Base-by-base conservation (phyloP, 2,329 filamentous ascomycete species). In the Ophiostoma tasmaniense region DNA sequence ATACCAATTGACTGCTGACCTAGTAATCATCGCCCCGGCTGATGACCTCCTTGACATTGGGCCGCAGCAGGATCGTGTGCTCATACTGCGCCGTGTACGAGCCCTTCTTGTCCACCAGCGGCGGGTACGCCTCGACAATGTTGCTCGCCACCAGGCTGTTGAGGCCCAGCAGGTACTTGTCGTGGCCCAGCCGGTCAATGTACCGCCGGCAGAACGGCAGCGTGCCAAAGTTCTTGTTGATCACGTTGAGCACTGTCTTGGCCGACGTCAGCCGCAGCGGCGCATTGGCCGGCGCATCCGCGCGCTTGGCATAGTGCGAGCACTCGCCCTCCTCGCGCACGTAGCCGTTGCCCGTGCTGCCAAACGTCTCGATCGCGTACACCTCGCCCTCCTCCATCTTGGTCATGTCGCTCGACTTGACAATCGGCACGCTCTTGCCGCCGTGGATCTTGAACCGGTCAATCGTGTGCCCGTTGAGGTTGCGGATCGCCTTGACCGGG, bases 361-460 rank as follows among this genome's bases (percentile, higher is more conserved):
- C 94, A 78, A 97, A 97, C 0, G 93, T 97, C 82, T 97, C 93
- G 74, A 97, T 96, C 73, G 93, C 93, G 78, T 96, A 98, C 22
- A 93, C 89, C 76, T 98, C 93, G 59, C 93, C 93, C 80, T 97
- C 94, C 81, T 97, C 93, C 94, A 98, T 98, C 84, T 96, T 97
- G 67, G 92, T 96, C 77, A 89, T 88, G 76, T 96, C 92, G 71
- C 87, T 86, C 71, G 88, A 89, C 82, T 96, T 96, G 72, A 97
- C 92, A 75, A 97, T 97, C 0, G 93, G 94, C 67, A 97, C 92
- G 73, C 91, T 93, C 84, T 97, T 97, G 75, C 88, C 90, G 70
- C 93, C 93, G 80, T 97, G 93, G 74, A 97, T 97, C 77, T 88
- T 89, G 82, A 93, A 95, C 71, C 88, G 93, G 69, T 91, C 84